Evolutionary conservation across 2,329 filamentous ascomycete genomes (phyloP), one percentile per base, ranked within the genome.

Genomic region (Pseudocercospora eumusae): DNA sequence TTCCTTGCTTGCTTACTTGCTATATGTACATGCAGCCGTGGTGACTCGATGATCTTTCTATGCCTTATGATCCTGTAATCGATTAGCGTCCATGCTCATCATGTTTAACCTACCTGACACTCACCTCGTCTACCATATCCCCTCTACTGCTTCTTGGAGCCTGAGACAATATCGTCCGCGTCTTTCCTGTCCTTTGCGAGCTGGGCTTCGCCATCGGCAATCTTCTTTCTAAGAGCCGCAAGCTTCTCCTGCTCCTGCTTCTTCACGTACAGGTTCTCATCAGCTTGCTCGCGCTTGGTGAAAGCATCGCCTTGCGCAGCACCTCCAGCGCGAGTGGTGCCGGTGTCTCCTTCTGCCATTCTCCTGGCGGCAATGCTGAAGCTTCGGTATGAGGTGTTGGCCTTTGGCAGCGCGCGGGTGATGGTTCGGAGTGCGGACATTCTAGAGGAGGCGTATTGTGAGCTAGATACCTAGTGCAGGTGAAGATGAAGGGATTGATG

Each of bases 211-310:
- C 57, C 47, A 49, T 70, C 66, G 54, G 70, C 68, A 66, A 76
- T 75, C 73, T 75, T 75, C 66, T 71, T 67, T 69, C 69, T 75
- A 55, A 76, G 65, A 44, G 68, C 66, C 57, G 70, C 72, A 21
- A 76, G 70, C 91, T 96, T 97, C 82, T 93, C 88, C 81, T 87
- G 86, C 85, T 98, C 95, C 75, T 92, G 90, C 81, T 90, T 82
- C 73, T 87, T 86, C 80, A 99, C 92, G 80, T 90, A 91, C 71
- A 86, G 86, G 77, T 92, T 88, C 82, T 98, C 95, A 75, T 82
- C 84, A 69, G 93, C 93, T 76, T 88, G 86, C 81, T 99, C 95
- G 72, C 95, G 92, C 81, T 89, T 89, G 81, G 88, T 91, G 86
- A 97, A 99, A 61, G 91, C 87, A 76, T 99, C 93, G 71, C 93